Evolutionary conservation across 2,329 filamentous ascomycete species (phyloP).

Genomic region (Penicillium crustosum): DNA sequence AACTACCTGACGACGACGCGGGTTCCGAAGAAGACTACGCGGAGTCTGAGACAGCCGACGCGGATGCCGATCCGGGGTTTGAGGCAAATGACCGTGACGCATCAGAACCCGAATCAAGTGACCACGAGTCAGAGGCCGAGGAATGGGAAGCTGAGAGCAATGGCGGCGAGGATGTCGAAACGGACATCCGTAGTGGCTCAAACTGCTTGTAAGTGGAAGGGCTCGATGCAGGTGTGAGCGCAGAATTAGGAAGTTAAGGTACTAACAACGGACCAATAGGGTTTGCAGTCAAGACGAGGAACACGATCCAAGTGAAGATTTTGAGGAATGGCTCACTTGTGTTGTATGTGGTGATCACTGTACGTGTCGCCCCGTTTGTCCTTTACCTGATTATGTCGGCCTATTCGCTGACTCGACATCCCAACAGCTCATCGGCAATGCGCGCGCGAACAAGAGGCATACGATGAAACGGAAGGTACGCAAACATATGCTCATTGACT

Average conservation of each 20-base stretch:
- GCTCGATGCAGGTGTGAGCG: neutral
- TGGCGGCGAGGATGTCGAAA: conserved; percentile 46
- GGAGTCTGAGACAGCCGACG: conserved; percentile 42
- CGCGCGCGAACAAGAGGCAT: conserved; percentile 68
- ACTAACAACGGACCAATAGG: conserved; percentile 49
- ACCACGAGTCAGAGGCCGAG: conserved; percentile 59
- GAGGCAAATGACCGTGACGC: conserved; percentile 43
- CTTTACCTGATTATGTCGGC: conserved; percentile 24
- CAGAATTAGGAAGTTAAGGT: neutral
- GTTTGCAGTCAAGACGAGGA: conserved; percentile 84
- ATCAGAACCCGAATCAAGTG: conserved; percentile 43
- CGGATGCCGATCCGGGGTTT: conserved; percentile 46
- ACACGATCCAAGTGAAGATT: conserved; percentile 76
- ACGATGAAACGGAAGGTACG: conserved; percentile 64
- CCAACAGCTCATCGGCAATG: conserved; percentile 84
- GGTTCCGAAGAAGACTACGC: conserved; percentile 41
- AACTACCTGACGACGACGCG: conserved; percentile 32
- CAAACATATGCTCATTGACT: neutral
- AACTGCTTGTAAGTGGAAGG: conserved; percentile 60
- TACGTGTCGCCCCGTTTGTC: conserved; percentile 52
- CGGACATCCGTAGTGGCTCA: conserved; percentile 52
- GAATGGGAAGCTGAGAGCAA: conserved; percentile 53
- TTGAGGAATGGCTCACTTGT: conserved; percentile 76
- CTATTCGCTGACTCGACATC: conserved; percentile 44
- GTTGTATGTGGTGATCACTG: conserved; percentile 76